Evolutionary conservation across 2,329 filamentous ascomycete genomes (phyloP).

Genomic region (Xylariales sp.): DNA sequence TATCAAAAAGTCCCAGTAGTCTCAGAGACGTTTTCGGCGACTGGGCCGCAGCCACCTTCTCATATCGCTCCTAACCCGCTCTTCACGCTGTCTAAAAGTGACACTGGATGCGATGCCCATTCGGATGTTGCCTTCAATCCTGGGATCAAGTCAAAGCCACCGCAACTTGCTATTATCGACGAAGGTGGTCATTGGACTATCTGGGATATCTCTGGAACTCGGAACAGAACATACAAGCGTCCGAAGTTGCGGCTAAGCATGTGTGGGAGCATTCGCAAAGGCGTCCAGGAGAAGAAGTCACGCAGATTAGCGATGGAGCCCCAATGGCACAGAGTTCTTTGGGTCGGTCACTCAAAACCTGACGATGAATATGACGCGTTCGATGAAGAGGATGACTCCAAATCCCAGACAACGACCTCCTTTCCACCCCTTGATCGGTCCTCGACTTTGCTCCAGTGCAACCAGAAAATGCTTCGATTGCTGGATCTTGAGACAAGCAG

Average conservation of each 20-base stretch:
- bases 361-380: slow-evolving; percentile 29
- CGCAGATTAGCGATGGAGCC: slow-evolving; percentile 22
- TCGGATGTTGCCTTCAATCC: slow-evolving; percentile 64
- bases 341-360: slow-evolving; percentile 29
- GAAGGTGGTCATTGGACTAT: slow-evolving; percentile 61
- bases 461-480: slow-evolving; percentile 22
- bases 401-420: slow-evolving; percentile 16
- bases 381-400: slow-evolving; percentile 27
- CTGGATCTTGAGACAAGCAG: slow-evolving; percentile 20
- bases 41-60: slow-evolving; percentile 33
- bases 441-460: slow-evolving; percentile 45
- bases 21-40: slow-evolving; percentile 14
- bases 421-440: slow-evolving; percentile 44
- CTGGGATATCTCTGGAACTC: slow-evolving; percentile 51
- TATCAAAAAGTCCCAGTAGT: slow-evolving; percentile 34
- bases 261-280: slow-evolving; percentile 40
- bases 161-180: slow-evolving; percentile 64
- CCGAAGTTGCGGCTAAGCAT: slow-evolving; percentile 28
- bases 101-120: slow-evolving; percentile 52
- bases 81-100: slow-evolving; percentile 43
- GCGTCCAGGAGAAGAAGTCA: slow-evolving; percentile 31
- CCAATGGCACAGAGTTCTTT: slow-evolving; percentile 39
- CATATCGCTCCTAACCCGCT: slow-evolving; percentile 53
- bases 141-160: slow-evolving; percentile 39
- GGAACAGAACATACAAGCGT: slow-evolving; percentile 28